phyloP scores from a whole-genome alignment of 495 filamentous ascomycete genomes.

The Lophiostoma macrostomum region DNA sequence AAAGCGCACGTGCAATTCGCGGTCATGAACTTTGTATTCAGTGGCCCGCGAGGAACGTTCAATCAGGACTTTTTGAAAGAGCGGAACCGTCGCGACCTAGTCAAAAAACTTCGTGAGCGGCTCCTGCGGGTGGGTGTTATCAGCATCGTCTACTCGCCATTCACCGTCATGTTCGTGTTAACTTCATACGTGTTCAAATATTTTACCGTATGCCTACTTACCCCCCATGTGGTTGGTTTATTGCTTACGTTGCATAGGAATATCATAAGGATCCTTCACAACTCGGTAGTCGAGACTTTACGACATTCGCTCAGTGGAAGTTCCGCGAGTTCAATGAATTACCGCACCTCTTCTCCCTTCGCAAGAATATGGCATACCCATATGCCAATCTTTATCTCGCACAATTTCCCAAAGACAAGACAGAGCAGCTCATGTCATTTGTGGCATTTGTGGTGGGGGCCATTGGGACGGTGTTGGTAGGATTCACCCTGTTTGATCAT shows the following conservation, averaged over 20 bases:
- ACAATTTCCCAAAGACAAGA: constrained; percentile 95
- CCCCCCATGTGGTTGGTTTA: neutral
- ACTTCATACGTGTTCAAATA: constrained; percentile 89
- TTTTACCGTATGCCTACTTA: constrained; percentile 62
- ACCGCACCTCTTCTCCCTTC: constrained; percentile 81
- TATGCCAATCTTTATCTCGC: constrained; percentile 90
- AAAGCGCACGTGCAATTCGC: constrained; percentile 87
- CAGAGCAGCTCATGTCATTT: constrained; percentile 74
- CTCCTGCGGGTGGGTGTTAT: constrained; percentile 80
- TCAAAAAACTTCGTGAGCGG: constrained; percentile 67
- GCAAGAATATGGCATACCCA: constrained; percentile 90
- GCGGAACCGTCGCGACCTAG: constrained; percentile 72
- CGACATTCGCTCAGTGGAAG: constrained; percentile 93
- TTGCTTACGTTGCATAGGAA: constrained; percentile 51
- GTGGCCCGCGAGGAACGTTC: constrained; percentile 72
- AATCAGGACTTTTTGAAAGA: constrained; percentile 79
- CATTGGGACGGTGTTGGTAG: constrained; percentile 73
- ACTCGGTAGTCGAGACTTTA: constrained; percentile 80
- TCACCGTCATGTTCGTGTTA: constrained; percentile 76
- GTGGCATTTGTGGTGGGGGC: constrained; percentile 85
- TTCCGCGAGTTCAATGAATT: constrained; percentile 98
- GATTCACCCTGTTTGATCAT: constrained; percentile 78
- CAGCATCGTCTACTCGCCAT: constrained; percentile 80
- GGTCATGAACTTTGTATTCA: constrained; percentile 91
- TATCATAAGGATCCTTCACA: constrained; percentile 88